Evolutionary conservation across 2,329 filamentous ascomycete species (phyloP), one percentile per base, ranked within the genome.

Genomic region (Calonectria pauciramosa): DNA sequence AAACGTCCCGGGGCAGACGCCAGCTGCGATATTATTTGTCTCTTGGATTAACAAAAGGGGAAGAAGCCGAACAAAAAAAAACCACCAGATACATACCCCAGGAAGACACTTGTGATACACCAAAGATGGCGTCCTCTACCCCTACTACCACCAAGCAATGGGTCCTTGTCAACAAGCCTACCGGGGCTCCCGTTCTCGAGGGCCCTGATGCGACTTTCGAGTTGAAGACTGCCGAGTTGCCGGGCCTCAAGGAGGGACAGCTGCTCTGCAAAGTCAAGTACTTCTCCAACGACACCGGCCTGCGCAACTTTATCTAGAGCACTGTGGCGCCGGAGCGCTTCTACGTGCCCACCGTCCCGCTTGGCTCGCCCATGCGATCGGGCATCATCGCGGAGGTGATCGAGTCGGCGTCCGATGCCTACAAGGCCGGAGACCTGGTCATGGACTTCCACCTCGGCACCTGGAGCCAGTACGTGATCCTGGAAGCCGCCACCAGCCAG

Each of bases 71-170:
- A n/a, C n/a, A 13, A 38, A 60, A 20, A 44, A 20, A 44, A 20
- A 7, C 16, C 18, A 13, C 11, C 44, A 41, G 38, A 60, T 16
- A 36, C 36, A 60, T 16, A 36, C 36, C 56, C 56, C n/a, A 60
- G 56, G 26, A 60, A 60, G 16, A 34, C n/a, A 38, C 34, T 20
- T 20, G 18, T 44, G 18, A 44, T 20, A 30, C 30, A 51, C 11
- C 59, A 30, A 52, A 65, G 68, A 81, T 81, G 79, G 68, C 79
- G 44, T 76, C 77, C 6, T 74, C 79, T 7, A 76, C 68, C 36
- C 72, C 69, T 23, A 76, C 76, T 60, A 81, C 79, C n/a, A 82
- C 81, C 70, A 82, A 82, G 78, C 81, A 81, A 82, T 82, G 81
- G 81, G 73, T 81, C 71, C 79, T 82, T 44, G 73, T 72, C 73